Evolutionary conservation across 768 basidiomycete genomes (phyloP).

Genomic region (Harrya chromipes): DNA sequence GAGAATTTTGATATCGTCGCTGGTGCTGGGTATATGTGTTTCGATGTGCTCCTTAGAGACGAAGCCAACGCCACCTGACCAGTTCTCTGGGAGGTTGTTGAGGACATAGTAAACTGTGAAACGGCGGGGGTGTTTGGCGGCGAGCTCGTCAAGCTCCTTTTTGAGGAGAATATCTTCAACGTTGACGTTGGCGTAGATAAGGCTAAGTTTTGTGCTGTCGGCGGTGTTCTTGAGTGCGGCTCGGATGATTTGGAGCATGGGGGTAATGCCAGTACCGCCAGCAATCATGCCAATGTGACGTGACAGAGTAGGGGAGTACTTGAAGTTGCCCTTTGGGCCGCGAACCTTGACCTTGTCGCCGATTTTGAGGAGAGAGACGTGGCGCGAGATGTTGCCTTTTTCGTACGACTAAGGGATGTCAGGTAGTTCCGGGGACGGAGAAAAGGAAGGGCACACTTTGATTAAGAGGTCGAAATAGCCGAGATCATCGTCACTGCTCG

Average conservation of each 20-base stretch:
- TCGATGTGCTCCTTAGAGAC: slow-evolving; percentile 91
- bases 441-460: slow-evolving; percentile 56
- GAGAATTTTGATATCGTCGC: slow-evolving; percentile 74
- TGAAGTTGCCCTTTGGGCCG: slow-evolving; percentile 96
- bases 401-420: slow-evolving; percentile 72
- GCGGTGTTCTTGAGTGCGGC: slow-evolving; percentile 87
- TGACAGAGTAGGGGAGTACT: slow-evolving; percentile 71
- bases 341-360: slow-evolving; percentile 89
- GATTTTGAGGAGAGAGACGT: slow-evolving; percentile 76
- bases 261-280: slow-evolving; percentile 97
- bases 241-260: slow-evolving; percentile 98
- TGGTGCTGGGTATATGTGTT: slow-evolving; percentile 65
- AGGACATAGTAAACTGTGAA: slow-evolving; percentile 90
- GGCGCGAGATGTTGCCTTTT: slow-evolving; percentile 93
- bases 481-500: slow-evolving; percentile 86
- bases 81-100: slow-evolving; percentile 87
- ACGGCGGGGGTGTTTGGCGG: slow-evolving; percentile 53
- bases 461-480: slow-evolving; percentile 96
- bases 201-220: slow-evolving; percentile 77
- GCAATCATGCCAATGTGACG: slow-evolving; percentile 93
- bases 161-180: slow-evolving; percentile 89
- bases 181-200: slow-evolving; percentile 97
- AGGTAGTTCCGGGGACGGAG: neutral
- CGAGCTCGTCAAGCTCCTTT: slow-evolving; percentile 81
- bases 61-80: slow-evolving; percentile 91